Percentiles rank a stretch among this genome's conserved stretches.
Conservation (phyloP, 2,329 filamentous ascomycete species). For the Tolypocladium guangdongense region DNA sequence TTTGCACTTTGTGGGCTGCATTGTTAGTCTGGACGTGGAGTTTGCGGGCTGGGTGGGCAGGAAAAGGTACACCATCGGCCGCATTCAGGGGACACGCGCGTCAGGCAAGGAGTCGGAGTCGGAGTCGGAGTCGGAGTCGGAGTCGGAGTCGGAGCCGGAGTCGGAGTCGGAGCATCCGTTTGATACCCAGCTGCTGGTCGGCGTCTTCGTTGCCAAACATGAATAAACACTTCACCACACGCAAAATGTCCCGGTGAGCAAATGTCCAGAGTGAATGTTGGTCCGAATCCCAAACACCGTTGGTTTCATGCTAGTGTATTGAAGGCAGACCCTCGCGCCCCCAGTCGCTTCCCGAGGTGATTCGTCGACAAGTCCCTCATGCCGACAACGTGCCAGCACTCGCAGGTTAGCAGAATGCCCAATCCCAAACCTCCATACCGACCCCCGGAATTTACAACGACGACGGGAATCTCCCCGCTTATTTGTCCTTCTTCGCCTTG, state of each 20-base stretch:
- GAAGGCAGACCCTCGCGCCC: slow-evolving; percentile 18
- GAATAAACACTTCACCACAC: neutral
- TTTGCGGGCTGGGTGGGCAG: too few relatives aligned
- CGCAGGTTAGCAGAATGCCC: slow-evolving; percentile 16
- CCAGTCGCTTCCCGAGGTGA: slow-evolving; percentile 17
- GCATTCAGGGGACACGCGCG: too few relatives aligned
- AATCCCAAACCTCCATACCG: slow-evolving; percentile 16
- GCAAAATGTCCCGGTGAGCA: neutral
- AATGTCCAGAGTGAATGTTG: slow-evolving; percentile 8
- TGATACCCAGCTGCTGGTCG: slow-evolving; percentile 2
- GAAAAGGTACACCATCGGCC: too few relatives aligned
- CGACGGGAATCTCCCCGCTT: slow-evolving; percentile 31
- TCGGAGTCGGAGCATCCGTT: neutral
- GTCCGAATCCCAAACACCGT: slow-evolving; percentile 31
- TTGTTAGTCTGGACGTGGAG: too few relatives aligned
- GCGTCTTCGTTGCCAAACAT: neutral
- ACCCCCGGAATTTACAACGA: slow-evolving; percentile 20
- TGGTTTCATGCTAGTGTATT: slow-evolving; percentile 32
- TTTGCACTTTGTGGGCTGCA: neutral
- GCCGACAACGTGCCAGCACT: slow-evolving; percentile 13
- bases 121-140: neutral
- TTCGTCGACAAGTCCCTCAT: slow-evolving; percentile 12
- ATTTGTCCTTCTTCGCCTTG: slow-evolving; percentile 90
- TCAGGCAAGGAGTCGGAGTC: neutral
- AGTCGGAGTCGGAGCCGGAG: neutral